These are phyloP conservation scores for Miscanthus lutarioriparius DNA, from an alignment of 176 grass and related monocot species.

Conservation along the genomic window DNA sequence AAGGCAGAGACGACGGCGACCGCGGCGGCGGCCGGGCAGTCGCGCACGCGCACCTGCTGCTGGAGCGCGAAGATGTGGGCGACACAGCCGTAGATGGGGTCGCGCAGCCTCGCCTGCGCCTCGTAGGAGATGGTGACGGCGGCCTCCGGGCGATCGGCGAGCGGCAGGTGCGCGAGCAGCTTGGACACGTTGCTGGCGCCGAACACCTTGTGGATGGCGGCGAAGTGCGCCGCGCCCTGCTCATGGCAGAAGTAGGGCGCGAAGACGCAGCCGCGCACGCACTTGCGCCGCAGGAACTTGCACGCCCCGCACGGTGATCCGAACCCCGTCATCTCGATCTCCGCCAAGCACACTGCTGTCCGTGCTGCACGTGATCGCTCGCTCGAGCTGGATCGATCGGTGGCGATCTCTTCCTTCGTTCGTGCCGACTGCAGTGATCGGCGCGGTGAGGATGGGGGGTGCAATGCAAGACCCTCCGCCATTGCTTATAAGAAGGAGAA, in stretches of 20 bases:
- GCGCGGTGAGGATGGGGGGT: constrained; percentile 35
- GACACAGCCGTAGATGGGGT: constrained; percentile 95
- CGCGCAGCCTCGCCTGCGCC: constrained; percentile 83
- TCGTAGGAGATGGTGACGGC: constrained; percentile 93
- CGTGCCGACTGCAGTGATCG: neutral
- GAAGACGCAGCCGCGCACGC: constrained; percentile 86
- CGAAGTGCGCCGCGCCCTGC: constrained; percentile 87
- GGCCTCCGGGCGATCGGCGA: constrained; percentile 84
- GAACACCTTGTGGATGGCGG: constrained; percentile 97
- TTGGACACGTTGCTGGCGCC: constrained; percentile 97
- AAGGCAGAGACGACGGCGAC: neutral
- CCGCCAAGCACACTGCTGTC: neutral
- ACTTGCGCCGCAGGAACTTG: constrained; percentile 94
- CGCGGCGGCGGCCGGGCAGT: neutral
- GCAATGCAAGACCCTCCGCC: constrained; percentile 46
- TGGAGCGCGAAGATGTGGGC: constrained; percentile 97
- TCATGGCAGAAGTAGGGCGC: constrained; percentile 99
- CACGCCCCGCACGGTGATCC: constrained; percentile 96
- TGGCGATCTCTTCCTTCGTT: neutral
- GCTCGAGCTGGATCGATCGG: neutral
- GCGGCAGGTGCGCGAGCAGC: constrained; percentile 78
- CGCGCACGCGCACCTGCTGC: constrained; percentile 54
- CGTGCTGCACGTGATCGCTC: neutral
- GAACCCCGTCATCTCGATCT: constrained; percentile 67
- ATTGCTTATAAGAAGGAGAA: constrained; percentile 66